phyloP scores from a whole-genome alignment of 306 rosid genomes.

The Rosa chinensis region DNA sequence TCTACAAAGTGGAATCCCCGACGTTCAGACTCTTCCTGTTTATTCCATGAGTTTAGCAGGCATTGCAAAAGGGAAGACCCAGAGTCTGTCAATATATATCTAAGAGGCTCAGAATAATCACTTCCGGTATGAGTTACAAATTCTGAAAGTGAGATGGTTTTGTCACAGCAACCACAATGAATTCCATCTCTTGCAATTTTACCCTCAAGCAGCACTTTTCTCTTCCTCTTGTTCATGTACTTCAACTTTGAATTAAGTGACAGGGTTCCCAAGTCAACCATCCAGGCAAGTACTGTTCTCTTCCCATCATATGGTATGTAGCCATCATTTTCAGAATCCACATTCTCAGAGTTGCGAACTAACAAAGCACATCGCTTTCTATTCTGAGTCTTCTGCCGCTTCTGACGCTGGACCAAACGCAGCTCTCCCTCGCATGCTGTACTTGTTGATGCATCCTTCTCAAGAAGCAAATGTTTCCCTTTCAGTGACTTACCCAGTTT shows the following conservation, averaged over 20 bases:
- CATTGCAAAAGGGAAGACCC: conserved; percentile 80
- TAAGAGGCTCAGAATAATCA: conserved; percentile 52
- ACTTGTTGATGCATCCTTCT: conserved; percentile 29
- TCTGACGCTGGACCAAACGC: conserved; percentile 38
- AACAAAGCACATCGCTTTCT: conserved; percentile 55
- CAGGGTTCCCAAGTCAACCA: conserved; percentile 79
- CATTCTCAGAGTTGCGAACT: conserved; percentile 69
- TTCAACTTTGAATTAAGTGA: conserved; percentile 62
- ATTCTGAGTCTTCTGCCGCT: conserved; percentile 48
- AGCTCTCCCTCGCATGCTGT: conserved; percentile 31
- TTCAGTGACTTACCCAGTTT: conserved; percentile 43
- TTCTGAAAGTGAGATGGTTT: conserved; percentile 51
- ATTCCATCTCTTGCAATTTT: conserved; percentile 76
- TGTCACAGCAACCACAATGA: conserved; percentile 72
- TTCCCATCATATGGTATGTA: conserved; percentile 72
- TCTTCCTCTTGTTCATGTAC: conserved; percentile 44
- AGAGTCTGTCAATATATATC: conserved; percentile 52
- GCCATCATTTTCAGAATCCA: conserved; percentile 70
- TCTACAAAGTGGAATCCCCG: conserved; percentile 62
- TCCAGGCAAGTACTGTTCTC: conserved; percentile 84
- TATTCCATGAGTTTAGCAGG: conserved; percentile 86
- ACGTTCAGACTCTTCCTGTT: conserved; percentile 66
- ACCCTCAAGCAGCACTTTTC: conserved; percentile 51
- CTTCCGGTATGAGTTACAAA: conserved; percentile 78
- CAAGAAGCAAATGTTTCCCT: conserved; percentile 33